Conservation (phyloP, 139 green algal species). For the Edaphochlamys debaryana region DNA sequence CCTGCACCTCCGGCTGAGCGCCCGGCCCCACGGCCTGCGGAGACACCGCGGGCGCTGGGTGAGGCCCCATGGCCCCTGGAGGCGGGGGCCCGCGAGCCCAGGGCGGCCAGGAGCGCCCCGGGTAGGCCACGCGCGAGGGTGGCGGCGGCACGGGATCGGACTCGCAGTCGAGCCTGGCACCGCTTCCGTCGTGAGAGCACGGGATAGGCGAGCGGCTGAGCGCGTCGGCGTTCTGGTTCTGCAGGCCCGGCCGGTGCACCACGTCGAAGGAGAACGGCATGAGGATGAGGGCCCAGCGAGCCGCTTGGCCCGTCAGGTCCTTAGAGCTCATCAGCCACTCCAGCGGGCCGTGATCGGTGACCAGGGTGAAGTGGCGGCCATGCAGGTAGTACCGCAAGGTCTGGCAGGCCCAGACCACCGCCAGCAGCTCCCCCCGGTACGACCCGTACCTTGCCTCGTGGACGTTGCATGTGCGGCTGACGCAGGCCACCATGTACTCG, state of each 20-base stretch:
- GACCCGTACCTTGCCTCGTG: conserved; percentile 34
- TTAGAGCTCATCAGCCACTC: conserved; percentile 41
- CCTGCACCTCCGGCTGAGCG: neutral
- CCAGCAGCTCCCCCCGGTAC: conserved; percentile 53
- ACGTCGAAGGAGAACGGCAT: conserved; percentile 36
- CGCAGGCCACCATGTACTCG: conserved; percentile 49
- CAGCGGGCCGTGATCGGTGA: conserved; percentile 50
- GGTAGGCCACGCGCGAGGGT: neutral
- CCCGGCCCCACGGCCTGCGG: neutral
- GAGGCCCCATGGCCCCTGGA: no score
- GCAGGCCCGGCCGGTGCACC: conserved; percentile 14
- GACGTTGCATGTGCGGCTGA: conserved; percentile 34
- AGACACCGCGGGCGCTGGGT: neutral
- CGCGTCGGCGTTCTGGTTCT: conserved; percentile 38
- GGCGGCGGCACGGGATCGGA: neutral
- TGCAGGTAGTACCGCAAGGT: conserved; percentile 45
- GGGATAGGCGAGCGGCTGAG: neutral
- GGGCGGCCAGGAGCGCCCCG: neutral
- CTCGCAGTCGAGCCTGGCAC: neutral
- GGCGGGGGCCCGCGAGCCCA: neutral
- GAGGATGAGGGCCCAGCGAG: conserved; percentile 48
- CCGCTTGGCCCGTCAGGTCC: conserved; percentile 32
- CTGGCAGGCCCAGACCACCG: conserved; percentile 39
- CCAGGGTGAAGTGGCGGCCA: conserved; percentile 36
- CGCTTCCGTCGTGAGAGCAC: no score